Base-by-base conservation (phyloP, 2,329 filamentous ascomycete species). In the Trichoderma lentiforme region DNA sequence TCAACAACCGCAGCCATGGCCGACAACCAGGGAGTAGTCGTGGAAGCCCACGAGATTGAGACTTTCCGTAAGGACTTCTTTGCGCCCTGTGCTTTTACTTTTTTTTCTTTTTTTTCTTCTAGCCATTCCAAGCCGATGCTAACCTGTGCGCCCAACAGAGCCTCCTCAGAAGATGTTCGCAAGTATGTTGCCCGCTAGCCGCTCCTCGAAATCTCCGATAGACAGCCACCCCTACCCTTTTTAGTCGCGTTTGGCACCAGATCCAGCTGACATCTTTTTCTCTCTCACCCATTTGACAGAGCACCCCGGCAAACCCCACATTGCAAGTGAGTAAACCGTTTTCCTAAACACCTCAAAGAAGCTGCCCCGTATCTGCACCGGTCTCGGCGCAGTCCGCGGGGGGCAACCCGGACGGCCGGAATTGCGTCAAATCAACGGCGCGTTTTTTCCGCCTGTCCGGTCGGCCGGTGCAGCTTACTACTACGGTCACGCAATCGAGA, bases 11-110 rank as follows among this genome's bases (percentile, higher is more conserved):
- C 67, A 78, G 75, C 74, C 73, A 88, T 88, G 86, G 83, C 83
- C 78, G 82, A 78, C 74, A 76, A 76, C 68, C 78, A 87, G 77
- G 76, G 88, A 87, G 62, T 90, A 77, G 92, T 94, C 78, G 86
- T 87, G 73, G 92, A 94, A 86, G 91, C 92, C 78, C 92, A 94
- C 82, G 83, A 90, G 79, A 91, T 94, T 76, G 90, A 93, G 82
- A 94, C 92, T 24, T 93, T 85, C 79, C 88, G 89, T 91, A 83
- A 86, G 89, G 68, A 70, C 71, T 18, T 24, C 11, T 36, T 26
- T 43, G 65, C 24, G n/a, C 26, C 3, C 14, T 11, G 65, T 30
- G n/a, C 26, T 18, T 36, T 51, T 26, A 14, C 12, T 30, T 15
- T 34, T 47, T 21, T 18, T 1, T 15, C 30, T 9, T 11, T 24